Base-by-base conservation (phyloP, 2,329 filamentous ascomycete genomes). In the Aspergillus piperis region DNA sequence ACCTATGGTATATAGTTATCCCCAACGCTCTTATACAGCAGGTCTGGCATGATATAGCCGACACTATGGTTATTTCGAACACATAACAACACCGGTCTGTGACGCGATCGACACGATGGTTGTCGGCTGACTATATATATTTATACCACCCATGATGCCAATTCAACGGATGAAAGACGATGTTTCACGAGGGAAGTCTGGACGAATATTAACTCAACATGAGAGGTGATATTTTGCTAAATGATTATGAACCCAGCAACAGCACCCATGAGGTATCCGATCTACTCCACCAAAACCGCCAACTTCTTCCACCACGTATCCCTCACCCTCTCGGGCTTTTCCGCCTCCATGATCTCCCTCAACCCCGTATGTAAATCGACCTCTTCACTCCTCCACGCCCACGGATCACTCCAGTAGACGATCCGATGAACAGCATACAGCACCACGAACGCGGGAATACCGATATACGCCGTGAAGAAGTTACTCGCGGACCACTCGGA, bases 391-490 rank as follows among this genome's bases (percentile, higher is more conserved):
- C 71, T 65, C 68, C 80, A 79, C 19, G 77, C 77, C 85, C 84
- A 87, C 6, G 77, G 78, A 60, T 86, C 84, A 0, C 65, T 68
- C 73, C 78, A 77, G 57, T 73, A 76, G 42, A 75, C 77, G 11
- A 81, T 73, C n/a, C 79, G 74, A 66, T 87, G 84, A 5, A 77
- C 80, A 15, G 81, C 73, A 67, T 85, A 87, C 54, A 88, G 64
- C 6, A 75, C 59, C n/a, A 86, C 67, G 69, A 88, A 88, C 17
- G 87, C 82, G 0, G 86, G 85, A 52, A 89, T 84, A 8, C 86
- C 86, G n/a, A 88, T 82, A 66, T 90, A 90, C 0, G 85, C 81
- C 0, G 86, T 87, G 65, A 89, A 76, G 68, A 95, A 95, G 67
- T 81, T 81, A 5, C 82, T 79, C 0, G 82, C 83, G 15, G 80